A percentile compares a stretch with the other conserved stretches of the same genome.
These are phyloP conservation scores for Epithele typhae DNA, from an alignment of 768 basidiomycete genomes.

Conservation along the genomic window DNA sequence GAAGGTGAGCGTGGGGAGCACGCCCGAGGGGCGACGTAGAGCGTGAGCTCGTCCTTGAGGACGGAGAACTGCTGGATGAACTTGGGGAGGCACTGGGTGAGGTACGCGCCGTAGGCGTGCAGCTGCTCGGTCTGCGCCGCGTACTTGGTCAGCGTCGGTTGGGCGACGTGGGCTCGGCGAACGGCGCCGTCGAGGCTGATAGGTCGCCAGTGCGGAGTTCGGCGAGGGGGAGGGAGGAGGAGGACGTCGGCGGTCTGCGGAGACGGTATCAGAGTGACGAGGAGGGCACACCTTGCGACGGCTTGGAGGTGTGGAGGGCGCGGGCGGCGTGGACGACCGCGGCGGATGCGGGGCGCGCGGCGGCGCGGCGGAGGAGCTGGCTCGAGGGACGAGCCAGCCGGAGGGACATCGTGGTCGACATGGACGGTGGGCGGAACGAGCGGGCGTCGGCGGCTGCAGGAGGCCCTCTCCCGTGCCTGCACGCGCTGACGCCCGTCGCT, in stretches of 20 bases:
- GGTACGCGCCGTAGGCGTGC: slow-evolving; percentile 90
- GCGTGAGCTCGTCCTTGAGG: slow-evolving; percentile 89
- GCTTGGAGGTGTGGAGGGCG: slow-evolving; percentile 35
- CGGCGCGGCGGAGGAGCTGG: slow-evolving; percentile 37
- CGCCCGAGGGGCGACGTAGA: slow-evolving; percentile 77
- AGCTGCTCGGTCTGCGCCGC: slow-evolving; percentile 71
- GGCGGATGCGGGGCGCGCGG: slow-evolving; percentile 30
- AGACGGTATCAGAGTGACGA: neutral
- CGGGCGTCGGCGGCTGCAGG: slow-evolving; percentile 1
- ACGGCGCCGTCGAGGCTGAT: slow-evolving; percentile 70
- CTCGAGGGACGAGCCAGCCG: slow-evolving; percentile 41
- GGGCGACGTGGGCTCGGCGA: slow-evolving; percentile 83
- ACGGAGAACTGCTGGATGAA: slow-evolving; percentile 98
- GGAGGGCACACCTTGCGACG: slow-evolving; percentile 41
- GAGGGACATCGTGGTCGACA: slow-evolving; percentile 38
- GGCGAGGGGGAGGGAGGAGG: neutral
- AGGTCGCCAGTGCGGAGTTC: slow-evolving; percentile 2
- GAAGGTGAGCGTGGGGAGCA: slow-evolving; percentile 86
- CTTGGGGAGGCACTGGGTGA: slow-evolving; percentile 91
- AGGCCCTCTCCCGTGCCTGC: slow-evolving; percentile 4
- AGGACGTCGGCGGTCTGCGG: neutral
- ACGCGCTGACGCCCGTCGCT: neutral
- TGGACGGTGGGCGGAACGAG: slow-evolving; percentile 11
- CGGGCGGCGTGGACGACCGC: slow-evolving; percentile 29
- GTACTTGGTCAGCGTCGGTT: slow-evolving; percentile 73